A percentile compares a stretch with the other conserved stretches of the same genome.
Conservation (phyloP, 2,329 filamentous ascomycete genomes). For the Colletotrichum tropicicola region DNA sequence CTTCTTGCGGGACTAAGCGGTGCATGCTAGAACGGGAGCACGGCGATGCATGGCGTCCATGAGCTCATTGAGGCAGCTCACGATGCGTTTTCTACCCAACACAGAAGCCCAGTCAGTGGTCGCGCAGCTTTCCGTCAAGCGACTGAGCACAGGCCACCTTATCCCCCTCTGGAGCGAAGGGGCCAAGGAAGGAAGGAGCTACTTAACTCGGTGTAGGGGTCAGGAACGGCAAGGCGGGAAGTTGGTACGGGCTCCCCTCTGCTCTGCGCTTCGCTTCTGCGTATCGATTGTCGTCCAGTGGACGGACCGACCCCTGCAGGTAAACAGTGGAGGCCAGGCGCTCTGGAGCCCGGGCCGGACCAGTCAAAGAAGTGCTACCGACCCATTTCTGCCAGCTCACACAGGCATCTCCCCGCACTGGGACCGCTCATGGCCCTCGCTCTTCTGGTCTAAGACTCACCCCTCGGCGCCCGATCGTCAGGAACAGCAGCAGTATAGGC, state of each 20-base stretch:
- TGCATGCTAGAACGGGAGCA: too few species aligned
- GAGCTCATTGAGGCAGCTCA: constrained; percentile 9
- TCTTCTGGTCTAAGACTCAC: constrained; percentile 4
- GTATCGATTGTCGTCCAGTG: constrained; percentile 30
- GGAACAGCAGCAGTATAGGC: constrained; percentile 7
- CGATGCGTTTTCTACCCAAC: too few species aligned
- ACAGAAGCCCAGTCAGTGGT: too few species aligned
- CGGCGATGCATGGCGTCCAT: too few species aligned
- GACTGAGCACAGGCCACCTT: background rate
- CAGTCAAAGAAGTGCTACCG: constrained; percentile 9
- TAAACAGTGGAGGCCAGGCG: constrained; percentile 26
- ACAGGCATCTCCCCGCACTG: constrained; percentile 29
- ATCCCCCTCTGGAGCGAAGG: background rate
- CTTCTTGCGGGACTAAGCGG: too few species aligned
- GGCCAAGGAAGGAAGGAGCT: constrained; percentile 13
- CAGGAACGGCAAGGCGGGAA: background rate
- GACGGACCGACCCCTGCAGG: constrained; percentile 27
- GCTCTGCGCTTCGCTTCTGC: too few species aligned
- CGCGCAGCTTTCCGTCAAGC: too few species aligned
- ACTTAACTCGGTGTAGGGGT: constrained; percentile 2
- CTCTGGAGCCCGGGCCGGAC: constrained; percentile 20
- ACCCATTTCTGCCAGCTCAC: constrained; percentile 26
- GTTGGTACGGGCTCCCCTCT: too few species aligned
- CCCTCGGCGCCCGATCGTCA: constrained; percentile 26
- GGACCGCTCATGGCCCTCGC: constrained; percentile 9